A percentile compares a stretch with the other conserved stretches of the same genome.
Conservation (phyloP, 306 rosid genomes). For the Datisca glomerata region DNA sequence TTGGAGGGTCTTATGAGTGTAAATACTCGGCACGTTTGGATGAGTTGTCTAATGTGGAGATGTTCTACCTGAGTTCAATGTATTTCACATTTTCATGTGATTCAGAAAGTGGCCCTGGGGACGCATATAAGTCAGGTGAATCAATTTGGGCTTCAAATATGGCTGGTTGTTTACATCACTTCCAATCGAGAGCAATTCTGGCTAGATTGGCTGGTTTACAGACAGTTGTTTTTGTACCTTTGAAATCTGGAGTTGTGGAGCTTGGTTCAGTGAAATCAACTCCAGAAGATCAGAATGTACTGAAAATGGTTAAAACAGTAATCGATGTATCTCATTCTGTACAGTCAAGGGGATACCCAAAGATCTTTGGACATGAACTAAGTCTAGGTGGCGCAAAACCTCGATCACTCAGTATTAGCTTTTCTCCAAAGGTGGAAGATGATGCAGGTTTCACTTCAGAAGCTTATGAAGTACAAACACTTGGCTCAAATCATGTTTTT, state of each 20-base stretch:
- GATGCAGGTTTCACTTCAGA: slow-evolving; percentile 56
- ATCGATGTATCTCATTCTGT: slow-evolving; percentile 44
- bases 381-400: slow-evolving; percentile 61
- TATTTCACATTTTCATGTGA: slow-evolving; percentile 51
- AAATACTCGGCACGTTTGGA: slow-evolving; percentile 28
- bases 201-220: slow-evolving; percentile 61
- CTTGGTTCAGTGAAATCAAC: slow-evolving; percentile 44
- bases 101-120: slow-evolving; percentile 38
- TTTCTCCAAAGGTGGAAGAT: slow-evolving; percentile 75
- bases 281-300: slow-evolving; percentile 50
- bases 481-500: slow-evolving; percentile 35
- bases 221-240: slow-evolving; percentile 57
- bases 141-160: slow-evolving; percentile 49
- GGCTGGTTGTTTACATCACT: slow-evolving; percentile 37
- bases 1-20: slow-evolving; percentile 35
- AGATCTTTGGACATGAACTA: slow-evolving; percentile 71
- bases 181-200: slow-evolving; percentile 43
- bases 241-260: slow-evolving; percentile 68
- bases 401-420: slow-evolving; percentile 52
- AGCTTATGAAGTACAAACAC: slow-evolving; percentile 42
- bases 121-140: slow-evolving; percentile 48
- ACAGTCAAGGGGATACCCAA: slow-evolving; percentile 53
- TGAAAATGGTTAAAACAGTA: slow-evolving; percentile 32
- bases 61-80: slow-evolving; percentile 63
- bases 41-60: slow-evolving; percentile 44